These are phyloP conservation scores for Backusella mclennaniae DNA, from an alignment of 192 early-diverging fungal species.

Conservation along the genomic window DNA sequence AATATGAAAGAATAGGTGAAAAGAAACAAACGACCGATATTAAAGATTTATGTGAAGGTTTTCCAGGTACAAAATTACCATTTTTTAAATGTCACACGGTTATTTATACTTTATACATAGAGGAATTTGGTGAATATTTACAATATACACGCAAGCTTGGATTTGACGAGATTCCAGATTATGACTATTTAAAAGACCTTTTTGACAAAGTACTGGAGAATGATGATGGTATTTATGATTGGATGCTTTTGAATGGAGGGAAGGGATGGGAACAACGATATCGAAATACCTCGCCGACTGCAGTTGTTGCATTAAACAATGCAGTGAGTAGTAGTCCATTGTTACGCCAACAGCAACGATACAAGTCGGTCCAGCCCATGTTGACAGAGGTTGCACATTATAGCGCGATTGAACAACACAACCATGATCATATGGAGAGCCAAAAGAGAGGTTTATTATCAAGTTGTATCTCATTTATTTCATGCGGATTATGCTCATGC, in stretches of 20 bases:
- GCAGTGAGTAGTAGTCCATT: conserved; percentile 8
- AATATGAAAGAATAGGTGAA: conserved; percentile 98
- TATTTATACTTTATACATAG: conserved; percentile 21
- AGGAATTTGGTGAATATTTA: conserved; percentile 89
- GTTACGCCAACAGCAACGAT: background rate
- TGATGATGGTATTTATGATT: conserved; percentile 95
- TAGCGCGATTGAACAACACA: conserved; percentile 2
- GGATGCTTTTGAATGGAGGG: conserved; percentile 67
- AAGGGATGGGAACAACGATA: conserved; percentile 45
- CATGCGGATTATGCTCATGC: conserved; percentile 13
- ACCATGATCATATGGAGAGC: background rate
- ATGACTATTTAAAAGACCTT: conserved; percentile 83
- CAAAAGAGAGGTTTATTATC: conserved; percentile 8
- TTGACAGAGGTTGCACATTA: conserved; percentile 6
- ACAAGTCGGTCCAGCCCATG: conserved; percentile 10
- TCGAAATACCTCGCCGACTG: background rate
- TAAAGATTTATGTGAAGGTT: conserved; percentile 86
- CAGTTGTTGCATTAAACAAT: conserved; percentile 13
- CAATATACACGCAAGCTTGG: conserved; percentile 84
- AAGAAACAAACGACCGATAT: conserved; percentile 89
- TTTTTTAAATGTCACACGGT: background rate
- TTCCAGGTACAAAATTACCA: conserved; percentile 54
- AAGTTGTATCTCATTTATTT: background rate
- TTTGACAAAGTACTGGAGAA: conserved; percentile 76
- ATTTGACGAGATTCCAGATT: conserved; percentile 95